These are phyloP conservation scores for Acephala macrosclerotiorum DNA, from an alignment of 2,329 filamentous ascomycete genomes.

Conservation along the genomic window DNA sequence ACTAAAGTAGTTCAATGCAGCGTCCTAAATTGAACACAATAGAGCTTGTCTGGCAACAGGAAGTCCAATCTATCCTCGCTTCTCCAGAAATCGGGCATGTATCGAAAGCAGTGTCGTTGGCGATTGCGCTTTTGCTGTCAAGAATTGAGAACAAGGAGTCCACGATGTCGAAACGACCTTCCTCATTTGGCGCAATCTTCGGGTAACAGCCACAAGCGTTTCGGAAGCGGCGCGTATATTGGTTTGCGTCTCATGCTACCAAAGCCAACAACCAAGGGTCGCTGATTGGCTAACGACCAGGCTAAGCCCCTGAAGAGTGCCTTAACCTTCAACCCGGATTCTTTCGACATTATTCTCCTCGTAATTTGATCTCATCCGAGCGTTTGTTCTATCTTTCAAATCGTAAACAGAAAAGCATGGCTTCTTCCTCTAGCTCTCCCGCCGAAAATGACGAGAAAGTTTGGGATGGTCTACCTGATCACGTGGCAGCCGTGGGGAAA, in stretches of 20 bases:
- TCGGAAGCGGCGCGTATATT: background rate
- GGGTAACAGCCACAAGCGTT: background rate
- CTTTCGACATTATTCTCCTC: background rate
- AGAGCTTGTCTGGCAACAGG: too few species aligned
- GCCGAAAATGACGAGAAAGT: constrained; percentile 23
- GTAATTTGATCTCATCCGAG: background rate
- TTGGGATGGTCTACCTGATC: constrained; percentile 2
- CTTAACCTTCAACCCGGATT: background rate
- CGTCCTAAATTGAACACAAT: too few species aligned
- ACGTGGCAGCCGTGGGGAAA: constrained; percentile 6
- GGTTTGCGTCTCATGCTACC: background rate
- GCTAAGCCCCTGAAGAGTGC: background rate
- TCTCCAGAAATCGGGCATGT: too few species aligned
- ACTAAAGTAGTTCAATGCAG: too few species aligned
- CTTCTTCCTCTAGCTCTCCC: background rate
- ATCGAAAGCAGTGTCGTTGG: too few species aligned
- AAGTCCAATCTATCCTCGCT: too few species aligned
- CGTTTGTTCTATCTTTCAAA: background rate
- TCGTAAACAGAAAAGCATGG: background rate
- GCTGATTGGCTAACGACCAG: background rate
- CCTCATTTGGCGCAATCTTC: background rate
- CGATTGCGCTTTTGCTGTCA: too few species aligned
- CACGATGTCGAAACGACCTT: too few species aligned
- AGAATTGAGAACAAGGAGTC: too few species aligned
- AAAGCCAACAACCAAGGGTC: constrained; percentile 8